Conservation (phyloP, 768 basidiomycete genomes). For the Mycena chlorophos region DNA sequence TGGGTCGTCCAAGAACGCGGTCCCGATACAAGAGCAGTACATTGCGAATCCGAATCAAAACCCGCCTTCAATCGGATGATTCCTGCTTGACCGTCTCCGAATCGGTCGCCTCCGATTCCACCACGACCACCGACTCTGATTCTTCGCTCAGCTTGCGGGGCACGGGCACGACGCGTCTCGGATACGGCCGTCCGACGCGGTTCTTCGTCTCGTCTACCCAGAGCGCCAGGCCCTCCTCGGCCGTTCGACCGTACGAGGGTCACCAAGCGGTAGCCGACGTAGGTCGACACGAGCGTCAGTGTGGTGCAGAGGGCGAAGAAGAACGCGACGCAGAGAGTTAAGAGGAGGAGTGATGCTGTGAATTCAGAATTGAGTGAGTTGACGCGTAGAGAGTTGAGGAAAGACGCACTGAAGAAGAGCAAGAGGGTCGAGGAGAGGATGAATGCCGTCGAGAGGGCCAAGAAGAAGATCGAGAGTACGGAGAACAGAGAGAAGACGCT, state of each 20-base stretch:
- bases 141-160: slow-evolving; percentile 15
- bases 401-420: slow-evolving; percentile 32
- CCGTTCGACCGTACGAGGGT: slow-evolving; percentile 37
- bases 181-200: slow-evolving; percentile 4
- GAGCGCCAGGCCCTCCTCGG: slow-evolving; percentile 24
- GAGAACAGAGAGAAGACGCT: slow-evolving; percentile 34
- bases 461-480: slow-evolving; percentile 32
- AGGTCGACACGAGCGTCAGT: slow-evolving; percentile 29
- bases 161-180: not conserved
- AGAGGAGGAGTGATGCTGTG: slow-evolving; percentile 36
- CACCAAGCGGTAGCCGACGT: slow-evolving; percentile 35
- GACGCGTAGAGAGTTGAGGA: not conserved
- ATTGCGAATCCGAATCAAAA: too few relatives aligned
- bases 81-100: slow-evolving; percentile 13
- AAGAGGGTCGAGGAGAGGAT: slow-evolving; percentile 33
- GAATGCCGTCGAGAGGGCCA: slow-evolving; percentile 38
- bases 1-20: too few relatives aligned
- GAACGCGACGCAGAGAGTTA: slow-evolving; percentile 33
- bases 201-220: slow-evolving; percentile 29
- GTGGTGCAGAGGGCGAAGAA: slow-evolving; percentile 37
- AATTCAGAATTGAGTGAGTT: slow-evolving; percentile 5
- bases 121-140: slow-evolving; percentile 13
- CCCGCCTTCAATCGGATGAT: too few relatives aligned
- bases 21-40: too few relatives aligned
- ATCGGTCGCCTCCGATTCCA: slow-evolving; percentile 4